These are phyloP conservation scores for Bretschneidera sinensis DNA, from an alignment of 345 rosid genomes.

Conservation along the genomic window DNA sequence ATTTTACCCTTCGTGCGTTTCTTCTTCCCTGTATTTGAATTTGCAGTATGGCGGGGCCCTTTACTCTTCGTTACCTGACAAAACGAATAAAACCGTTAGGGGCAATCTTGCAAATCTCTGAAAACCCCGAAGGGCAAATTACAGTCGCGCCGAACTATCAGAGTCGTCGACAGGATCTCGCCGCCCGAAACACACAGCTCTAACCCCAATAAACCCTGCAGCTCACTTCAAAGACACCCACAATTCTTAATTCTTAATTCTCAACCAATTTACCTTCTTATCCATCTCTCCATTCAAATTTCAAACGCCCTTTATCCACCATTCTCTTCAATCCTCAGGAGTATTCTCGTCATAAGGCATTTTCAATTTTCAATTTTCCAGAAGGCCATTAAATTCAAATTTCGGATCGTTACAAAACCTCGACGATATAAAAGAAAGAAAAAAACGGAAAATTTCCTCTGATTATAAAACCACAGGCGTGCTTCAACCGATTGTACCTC, in stretches of 20 bases:
- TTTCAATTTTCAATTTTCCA: neutral
- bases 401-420: conserved; percentile 46
- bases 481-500: conserved; percentile 28
- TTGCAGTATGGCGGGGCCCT: too few species aligned
- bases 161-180: conserved; percentile 34
- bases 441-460: conserved; percentile 4
- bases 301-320: conserved; percentile 11
- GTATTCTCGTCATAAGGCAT: neutral
- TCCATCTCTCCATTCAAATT: neutral
- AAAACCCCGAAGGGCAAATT: conserved; percentile 12
- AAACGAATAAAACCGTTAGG: conserved; percentile 47
- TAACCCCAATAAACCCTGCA: conserved; percentile 21
- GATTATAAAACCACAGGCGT: neutral
- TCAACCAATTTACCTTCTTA: neutral
- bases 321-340: conserved; percentile 7
- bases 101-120: conserved; percentile 26
- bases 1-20: neutral
- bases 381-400: conserved; percentile 34
- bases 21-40: neutral
- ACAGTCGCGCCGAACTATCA: conserved; percentile 45
- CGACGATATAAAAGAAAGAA: conserved; percentile 19
- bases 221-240: conserved; percentile 17
- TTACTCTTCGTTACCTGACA: conserved; percentile 23
- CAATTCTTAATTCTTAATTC: too few species aligned
- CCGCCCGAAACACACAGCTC: conserved; percentile 32